These are phyloP conservation scores for Casuarina glauca DNA, from an alignment of 306 rosid species.

Conservation along the genomic window DNA sequence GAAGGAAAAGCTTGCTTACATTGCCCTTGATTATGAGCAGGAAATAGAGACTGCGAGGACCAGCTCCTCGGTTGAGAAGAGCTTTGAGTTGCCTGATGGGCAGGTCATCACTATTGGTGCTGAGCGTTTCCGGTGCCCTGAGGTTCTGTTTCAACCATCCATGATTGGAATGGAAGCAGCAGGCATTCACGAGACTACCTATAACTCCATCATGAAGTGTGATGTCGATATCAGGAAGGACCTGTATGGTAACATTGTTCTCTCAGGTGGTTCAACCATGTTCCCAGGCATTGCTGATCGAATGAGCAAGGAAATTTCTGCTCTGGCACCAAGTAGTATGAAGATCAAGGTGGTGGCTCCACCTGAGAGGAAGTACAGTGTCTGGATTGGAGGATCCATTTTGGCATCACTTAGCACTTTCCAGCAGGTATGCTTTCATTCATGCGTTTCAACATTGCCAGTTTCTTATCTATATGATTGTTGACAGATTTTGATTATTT, in stretches of 20 bases:
- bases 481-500: not conserved
- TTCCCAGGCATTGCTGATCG: conserved; percentile 96
- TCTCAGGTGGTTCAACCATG: conserved; percentile 99
- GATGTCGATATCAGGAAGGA: conserved; percentile 99
- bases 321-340: conserved; percentile 99
- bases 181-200: conserved; percentile 98
- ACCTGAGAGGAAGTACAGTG: conserved; percentile 99
- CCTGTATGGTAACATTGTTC: conserved; percentile 94
- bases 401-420: conserved; percentile 99
- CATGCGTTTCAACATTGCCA: conserved; percentile 4
- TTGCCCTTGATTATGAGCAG: conserved; percentile 90
- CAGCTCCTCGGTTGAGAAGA: conserved; percentile 97
- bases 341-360: conserved; percentile 99
- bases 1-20: conserved; percentile 92
- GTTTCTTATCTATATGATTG: conserved; percentile 12
- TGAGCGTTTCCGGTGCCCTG: conserved; percentile 98
- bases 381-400: conserved; percentile 99
- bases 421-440: conserved; percentile 76
- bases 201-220: conserved; percentile 97
- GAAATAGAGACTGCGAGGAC: conserved; percentile 87
- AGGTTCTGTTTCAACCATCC: conserved; percentile 95
- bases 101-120: conserved; percentile 97
- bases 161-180: conserved; percentile 98
- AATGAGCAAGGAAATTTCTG: conserved; percentile 98
- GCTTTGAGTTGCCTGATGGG: conserved; percentile 95